Percentiles rank a stretch among this genome's conserved stretches.
These are phyloP conservation scores for Begonia fuchsioides DNA, from an alignment of 306 rosid genomes.

Conservation along the genomic window DNA sequence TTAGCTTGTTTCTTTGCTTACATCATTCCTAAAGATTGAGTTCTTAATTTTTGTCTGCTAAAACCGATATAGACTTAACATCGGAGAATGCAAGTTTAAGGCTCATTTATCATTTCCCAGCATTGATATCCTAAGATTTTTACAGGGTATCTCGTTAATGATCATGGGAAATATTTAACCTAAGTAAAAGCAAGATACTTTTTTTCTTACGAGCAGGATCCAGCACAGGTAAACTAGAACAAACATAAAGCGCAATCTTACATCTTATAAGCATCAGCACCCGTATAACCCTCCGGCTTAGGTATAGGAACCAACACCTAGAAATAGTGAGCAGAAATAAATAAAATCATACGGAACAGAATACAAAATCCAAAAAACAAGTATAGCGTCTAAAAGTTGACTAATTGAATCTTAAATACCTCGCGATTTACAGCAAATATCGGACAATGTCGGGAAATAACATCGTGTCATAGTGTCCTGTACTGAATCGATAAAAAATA, in stretches of 20 bases:
- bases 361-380: neutral
- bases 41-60: too few relatives aligned
- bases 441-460: slow-evolving; percentile 92
- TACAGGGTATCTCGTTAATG: neutral
- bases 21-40: too few relatives aligned
- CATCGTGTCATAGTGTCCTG: slow-evolving; percentile 80
- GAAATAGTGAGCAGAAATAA: slow-evolving; percentile 6
- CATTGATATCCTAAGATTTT: neutral
- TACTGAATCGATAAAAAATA: slow-evolving; percentile 28
- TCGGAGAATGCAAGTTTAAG: too few relatives aligned
- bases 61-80: too few relatives aligned
- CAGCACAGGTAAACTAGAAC: slow-evolving; percentile 1
- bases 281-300: slow-evolving; percentile 77
- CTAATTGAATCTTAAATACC: slow-evolving; percentile 26
- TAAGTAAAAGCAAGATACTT: neutral
- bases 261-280: slow-evolving; percentile 88
- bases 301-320: slow-evolving; percentile 71
- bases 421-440: slow-evolving; percentile 84
- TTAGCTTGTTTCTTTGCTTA: too few relatives aligned
- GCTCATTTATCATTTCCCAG: too few relatives aligned
- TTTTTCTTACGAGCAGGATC: neutral
- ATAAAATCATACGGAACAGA: neutral
- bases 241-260: slow-evolving; percentile 16
- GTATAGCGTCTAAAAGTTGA: neutral
- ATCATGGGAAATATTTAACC: neutral